Base-by-base conservation (phyloP, 192 early-diverging fungal genomes). In the Tieghemiomyces parasiticus region DNA sequence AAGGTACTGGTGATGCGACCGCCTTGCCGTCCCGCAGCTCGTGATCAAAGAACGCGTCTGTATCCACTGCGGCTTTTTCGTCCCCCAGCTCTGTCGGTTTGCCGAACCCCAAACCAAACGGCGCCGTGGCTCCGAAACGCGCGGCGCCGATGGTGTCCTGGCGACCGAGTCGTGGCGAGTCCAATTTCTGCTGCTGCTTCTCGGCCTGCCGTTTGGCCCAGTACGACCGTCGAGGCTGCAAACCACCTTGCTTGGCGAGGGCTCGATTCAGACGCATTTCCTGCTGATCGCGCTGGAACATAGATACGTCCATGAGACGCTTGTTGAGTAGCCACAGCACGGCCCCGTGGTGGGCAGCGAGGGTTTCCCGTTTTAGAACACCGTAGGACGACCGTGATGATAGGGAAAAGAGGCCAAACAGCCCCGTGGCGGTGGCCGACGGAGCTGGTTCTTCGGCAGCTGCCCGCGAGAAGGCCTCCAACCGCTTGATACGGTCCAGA, bases 231-330 rank as follows among this genome's bases (percentile, higher is more conserved):
- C 22, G 72, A 32, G 22, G 52, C 35, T 2, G 69, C 64, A 38
- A 58, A 38, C 28, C 46, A 61, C 74, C 74, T 77, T 89, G 76
- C 51, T 81, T 81, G 60, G 81, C 81, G 20, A 89, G 73, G 51
- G 81, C 81, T 19, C 80, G 75, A 34, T 71, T 72, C 62, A 89
- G 66, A 55, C 81, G 71, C 29, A 74, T 62, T 61, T 87, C 80
- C 60, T 89, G 84, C 63, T 83, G 84, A 42, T 83, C 75, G 60
- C 81, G 82, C 56, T 89, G 87, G 20, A 82, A 60, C 35, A 76
- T 75, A 26, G 83, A 83, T 14, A 83, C 70, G 45, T 76, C 67
- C 35, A 81, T 83, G 34, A 89, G 66, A 14, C 76, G 67, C 34
- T 80, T 70, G 54, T 89, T 89, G 24, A 89, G 60, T 60, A 76